Evolutionary conservation across 495 filamentous ascomycete species (phyloP).

Genomic region (Penicillium alfredii): DNA sequence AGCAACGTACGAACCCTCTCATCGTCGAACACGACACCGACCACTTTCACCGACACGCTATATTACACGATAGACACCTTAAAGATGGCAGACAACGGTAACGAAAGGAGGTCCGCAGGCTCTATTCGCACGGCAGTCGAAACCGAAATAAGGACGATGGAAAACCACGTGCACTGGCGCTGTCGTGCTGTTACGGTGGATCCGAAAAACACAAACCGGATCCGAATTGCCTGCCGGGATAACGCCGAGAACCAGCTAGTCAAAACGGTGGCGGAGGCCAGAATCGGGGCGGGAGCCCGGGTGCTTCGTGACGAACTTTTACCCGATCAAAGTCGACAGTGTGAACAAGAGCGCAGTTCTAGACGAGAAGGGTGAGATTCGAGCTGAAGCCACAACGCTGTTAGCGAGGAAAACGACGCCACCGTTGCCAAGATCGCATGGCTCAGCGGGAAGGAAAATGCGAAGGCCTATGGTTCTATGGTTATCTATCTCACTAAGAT

Average conservation of each 20-base stretch:
- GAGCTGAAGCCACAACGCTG: constrained; percentile 8
- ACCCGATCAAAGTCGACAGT: constrained; percentile 30
- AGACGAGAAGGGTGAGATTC: constrained; percentile 14
- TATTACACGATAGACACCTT: constrained; percentile 23
- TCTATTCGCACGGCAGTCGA: constrained; percentile 22
- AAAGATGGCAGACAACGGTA: constrained; percentile 18
- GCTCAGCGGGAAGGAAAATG: constrained; percentile 28
- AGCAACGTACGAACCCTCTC: constrained; percentile 14
- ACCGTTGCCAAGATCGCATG: constrained; percentile 22
- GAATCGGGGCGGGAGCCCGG: constrained; percentile 17
- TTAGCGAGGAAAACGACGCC: constrained; percentile 18
- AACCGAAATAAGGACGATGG: constrained; percentile 21
- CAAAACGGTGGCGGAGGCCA: constrained; percentile 21
- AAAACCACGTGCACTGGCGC: constrained; percentile 20
- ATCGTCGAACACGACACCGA: constrained; percentile 12
- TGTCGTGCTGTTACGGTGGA: constrained; percentile 24
- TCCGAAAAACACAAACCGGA: constrained; percentile 17
- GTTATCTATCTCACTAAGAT: constrained; percentile 27
- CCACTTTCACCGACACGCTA: constrained; percentile 16
- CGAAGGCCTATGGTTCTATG: constrained; percentile 30
- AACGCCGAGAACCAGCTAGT: constrained; percentile 21
- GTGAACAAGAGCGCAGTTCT: constrained; percentile 24
- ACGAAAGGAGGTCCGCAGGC: constrained; percentile 14
- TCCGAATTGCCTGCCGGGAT: constrained; percentile 22
- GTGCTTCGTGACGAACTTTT: constrained; percentile 29